These are phyloP conservation scores for Rhizopogon salebrosus DNA, from an alignment of 768 basidiomycete species.

Conservation along the genomic window DNA sequence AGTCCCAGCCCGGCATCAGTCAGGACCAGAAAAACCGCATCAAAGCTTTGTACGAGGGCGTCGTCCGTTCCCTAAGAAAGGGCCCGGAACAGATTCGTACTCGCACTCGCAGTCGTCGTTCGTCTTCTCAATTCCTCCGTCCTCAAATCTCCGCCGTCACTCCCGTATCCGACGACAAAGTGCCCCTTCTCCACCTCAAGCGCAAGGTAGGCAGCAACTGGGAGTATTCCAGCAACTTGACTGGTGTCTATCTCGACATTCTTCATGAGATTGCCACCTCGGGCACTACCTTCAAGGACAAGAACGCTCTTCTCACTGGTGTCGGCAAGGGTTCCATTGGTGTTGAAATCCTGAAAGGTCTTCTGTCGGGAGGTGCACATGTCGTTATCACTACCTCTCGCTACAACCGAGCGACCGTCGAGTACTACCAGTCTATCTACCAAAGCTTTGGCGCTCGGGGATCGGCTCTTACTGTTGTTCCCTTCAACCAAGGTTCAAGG, in stretches of 20 bases:
- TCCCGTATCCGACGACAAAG: conserved; percentile 77
- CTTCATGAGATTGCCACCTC: conserved; percentile 98
- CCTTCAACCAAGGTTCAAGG: conserved; percentile 98
- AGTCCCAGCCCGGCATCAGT: conserved; percentile 94
- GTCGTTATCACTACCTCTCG: conserved; percentile 98
- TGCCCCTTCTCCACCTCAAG: conserved; percentile 94
- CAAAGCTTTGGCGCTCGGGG: conserved; percentile 93
- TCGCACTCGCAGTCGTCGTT: conserved; percentile 70
- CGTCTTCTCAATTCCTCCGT: conserved; percentile 95
- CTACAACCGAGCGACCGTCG: conserved; percentile 91
- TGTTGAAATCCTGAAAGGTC: conserved; percentile 94
- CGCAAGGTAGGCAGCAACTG: conserved; percentile 91
- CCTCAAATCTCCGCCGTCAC: conserved; percentile 73
- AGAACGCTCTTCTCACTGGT: conserved; percentile 96
- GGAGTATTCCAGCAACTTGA: conserved; percentile 98
- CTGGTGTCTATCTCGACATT: conserved; percentile 92
- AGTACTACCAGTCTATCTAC: conserved; percentile 98
- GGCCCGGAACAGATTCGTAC: conserved; percentile 56
- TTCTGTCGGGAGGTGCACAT: conserved; percentile 93
- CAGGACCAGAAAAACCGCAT: conserved; percentile 95
- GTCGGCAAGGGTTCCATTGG: conserved; percentile 98
- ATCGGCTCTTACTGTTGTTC: conserved; percentile 95
- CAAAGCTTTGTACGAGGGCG: conserved; percentile 93
- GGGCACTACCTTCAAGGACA: conserved; percentile 97
- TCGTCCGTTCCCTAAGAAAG: conserved; percentile 88